Evolutionary conservation across 257 asterid genomes (phyloP).

Genomic region (Marsdenia floribunda): DNA sequence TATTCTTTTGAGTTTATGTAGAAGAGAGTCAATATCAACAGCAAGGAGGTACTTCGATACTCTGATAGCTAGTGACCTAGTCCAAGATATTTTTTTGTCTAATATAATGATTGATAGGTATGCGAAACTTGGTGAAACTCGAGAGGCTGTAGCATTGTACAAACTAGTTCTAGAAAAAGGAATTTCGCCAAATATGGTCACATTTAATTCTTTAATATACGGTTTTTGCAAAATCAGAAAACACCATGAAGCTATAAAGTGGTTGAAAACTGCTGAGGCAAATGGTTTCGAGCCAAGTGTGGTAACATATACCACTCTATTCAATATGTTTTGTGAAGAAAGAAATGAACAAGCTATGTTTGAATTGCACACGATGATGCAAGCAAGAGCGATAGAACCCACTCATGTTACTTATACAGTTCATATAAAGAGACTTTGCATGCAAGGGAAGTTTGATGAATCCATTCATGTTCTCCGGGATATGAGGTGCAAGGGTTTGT

Average conservation of each 20-base stretch:
- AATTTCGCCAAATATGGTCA: conserved; percentile 51
- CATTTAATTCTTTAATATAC: conserved; percentile 64
- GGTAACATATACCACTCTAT: conserved; percentile 61
- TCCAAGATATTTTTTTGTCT: conserved; percentile 52
- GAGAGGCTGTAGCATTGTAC: conserved; percentile 48
- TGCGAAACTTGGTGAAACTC: conserved; percentile 53
- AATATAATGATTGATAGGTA: conserved; percentile 63
- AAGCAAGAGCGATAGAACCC: conserved; percentile 42
- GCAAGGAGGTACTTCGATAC: conserved; percentile 56
- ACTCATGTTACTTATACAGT: conserved; percentile 69
- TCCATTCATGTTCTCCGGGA: conserved; percentile 33
- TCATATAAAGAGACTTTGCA: conserved; percentile 56
- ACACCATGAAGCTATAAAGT: conserved; percentile 37
- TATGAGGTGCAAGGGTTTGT: conserved; percentile 48
- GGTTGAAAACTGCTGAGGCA: conserved; percentile 31
- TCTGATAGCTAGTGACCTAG: conserved; percentile 29
- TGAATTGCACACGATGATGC: conserved; percentile 51
- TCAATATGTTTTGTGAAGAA: conserved; percentile 58
- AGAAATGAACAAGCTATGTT: conserved; percentile 33
- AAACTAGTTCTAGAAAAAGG: conserved; percentile 45
- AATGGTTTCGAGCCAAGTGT: conserved; percentile 51
- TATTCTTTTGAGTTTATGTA: conserved; percentile 46
- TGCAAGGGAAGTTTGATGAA: conserved; percentile 45
- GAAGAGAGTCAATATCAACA: conserved; percentile 38
- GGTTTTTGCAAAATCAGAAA: conserved; percentile 54